A percentile compares a stretch with the other conserved stretches of the same genome.
Evolutionary conservation across 2,329 filamentous ascomycete genomes (phyloP).

Genomic region (Penicillium glabrum): DNA sequence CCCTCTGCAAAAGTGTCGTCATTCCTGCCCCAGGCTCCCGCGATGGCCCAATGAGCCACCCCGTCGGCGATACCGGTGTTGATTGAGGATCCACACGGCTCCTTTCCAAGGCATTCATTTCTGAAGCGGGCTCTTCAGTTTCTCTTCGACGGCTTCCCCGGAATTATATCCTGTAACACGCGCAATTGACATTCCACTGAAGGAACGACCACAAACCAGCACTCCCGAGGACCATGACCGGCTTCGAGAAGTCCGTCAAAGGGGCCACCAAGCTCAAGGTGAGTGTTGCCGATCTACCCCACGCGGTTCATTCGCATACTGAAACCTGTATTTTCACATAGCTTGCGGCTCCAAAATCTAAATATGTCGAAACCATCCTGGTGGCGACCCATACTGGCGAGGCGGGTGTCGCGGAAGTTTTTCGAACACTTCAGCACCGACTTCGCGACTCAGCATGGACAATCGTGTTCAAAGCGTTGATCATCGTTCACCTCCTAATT

Average conservation of each 20-base stretch:
- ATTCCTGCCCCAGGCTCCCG: constrained; percentile 16
- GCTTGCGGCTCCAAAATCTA: constrained; percentile 95
- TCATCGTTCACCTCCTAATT: constrained; percentile 96
- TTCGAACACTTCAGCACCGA: constrained; percentile 83
- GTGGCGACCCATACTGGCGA: constrained; percentile 93
- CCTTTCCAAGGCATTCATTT: constrained; percentile 13
- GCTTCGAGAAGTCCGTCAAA: constrained; percentile 99
- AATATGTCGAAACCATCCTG: constrained; percentile 98
- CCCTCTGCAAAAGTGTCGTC: constrained; percentile 6
- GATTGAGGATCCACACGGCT: constrained; percentile 21
- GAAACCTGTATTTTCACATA: constrained; percentile 39
- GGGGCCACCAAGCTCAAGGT: constrained; percentile 98
- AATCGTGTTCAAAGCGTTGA: constrained; percentile 97
- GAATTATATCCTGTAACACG: not conserved
- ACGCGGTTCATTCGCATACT: not conserved
- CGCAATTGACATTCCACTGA: not conserved
- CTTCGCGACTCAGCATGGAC: constrained; percentile 98
- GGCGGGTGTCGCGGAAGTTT: constrained; percentile 91
- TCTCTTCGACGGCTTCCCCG: not conserved
- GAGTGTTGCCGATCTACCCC: constrained; percentile 24
- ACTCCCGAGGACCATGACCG: constrained; percentile 28
- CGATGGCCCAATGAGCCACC: constrained; percentile 32
- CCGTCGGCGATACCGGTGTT: constrained; percentile 25
- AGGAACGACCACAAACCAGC: not conserved
- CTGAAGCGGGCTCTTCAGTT: constrained; percentile 20